Evolutionary conservation across 441 rosid genomes (phyloP), one percentile per base, ranked within the genome.

Genomic region (Adansonia rubrostipa): DNA sequence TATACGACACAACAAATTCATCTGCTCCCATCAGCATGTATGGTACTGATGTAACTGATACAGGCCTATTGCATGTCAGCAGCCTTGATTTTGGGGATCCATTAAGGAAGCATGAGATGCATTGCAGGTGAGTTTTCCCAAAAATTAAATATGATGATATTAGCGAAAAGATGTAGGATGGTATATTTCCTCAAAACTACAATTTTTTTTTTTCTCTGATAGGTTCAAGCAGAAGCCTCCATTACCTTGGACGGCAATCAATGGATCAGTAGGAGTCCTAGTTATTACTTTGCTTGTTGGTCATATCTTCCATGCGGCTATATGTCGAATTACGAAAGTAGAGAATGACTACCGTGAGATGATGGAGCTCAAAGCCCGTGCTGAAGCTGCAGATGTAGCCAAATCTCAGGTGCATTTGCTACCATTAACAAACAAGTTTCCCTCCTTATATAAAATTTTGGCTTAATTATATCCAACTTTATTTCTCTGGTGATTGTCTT

Each of bases 341-440:
- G 99, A 94, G 78, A 88, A 87, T 68, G 97, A 92, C 73, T 91
- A 69, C 80, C 89, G 70, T 73, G 54, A 88, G 85, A 93, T 96
- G 98, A 86, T 71, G 88, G 86, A 84, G 84, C 97, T 96, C 68
- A 94, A 94, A 82, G 89, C 84, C 83, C 98, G 93, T 73, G 98
- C 99, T 74, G 99, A 94, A 84, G 98, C 99, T 67, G 99, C 98
- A 20, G 99, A 96, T 79, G 90, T 94, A 78, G 99, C 99, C 75
- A 96, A 96, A 87, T 96, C 99, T 81, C 97, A 94, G 96, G 99
- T 93, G 36, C 80, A 40, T 77, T 79, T 65, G 74, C 40, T 33
- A 22, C 36, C 28, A 24, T 4, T 24, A 70, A 9, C 57, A 36
- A 33, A 75, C 47, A 51, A 58, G 57, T 78, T 51, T 36, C 71